Conservation (phyloP, 2,329 filamentous ascomycete genomes). For the Emmonsia crescens region DNA sequence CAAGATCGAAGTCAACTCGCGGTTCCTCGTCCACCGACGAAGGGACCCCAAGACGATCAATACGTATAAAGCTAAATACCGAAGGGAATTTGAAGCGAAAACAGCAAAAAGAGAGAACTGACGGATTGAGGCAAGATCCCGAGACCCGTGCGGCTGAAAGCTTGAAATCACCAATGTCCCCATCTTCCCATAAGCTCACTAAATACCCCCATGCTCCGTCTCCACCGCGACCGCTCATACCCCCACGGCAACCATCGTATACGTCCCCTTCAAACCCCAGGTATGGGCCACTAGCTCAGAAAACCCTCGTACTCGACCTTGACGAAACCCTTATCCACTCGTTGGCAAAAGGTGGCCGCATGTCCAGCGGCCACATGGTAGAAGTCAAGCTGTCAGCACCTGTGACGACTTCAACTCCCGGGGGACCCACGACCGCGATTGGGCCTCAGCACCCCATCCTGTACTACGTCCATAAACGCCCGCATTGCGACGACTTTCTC, state of each 20-base stretch:
- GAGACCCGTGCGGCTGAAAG: slow-evolving; percentile 57
- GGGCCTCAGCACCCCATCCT: slow-evolving; percentile 90
- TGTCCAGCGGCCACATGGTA: slow-evolving; percentile 97
- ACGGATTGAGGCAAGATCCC: slow-evolving; percentile 16
- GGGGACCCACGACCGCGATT: slow-evolving; percentile 49
- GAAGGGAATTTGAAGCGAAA: slow-evolving; percentile 67
- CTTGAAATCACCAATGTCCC: slow-evolving; percentile 87
- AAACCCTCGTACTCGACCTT: slow-evolving; percentile 88
- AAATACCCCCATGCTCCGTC: slow-evolving; percentile 85
- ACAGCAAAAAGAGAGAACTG: slow-evolving; percentile 28
- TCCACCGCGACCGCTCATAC: slow-evolving; percentile 81
- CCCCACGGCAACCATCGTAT: slow-evolving; percentile 81
- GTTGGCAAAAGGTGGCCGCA: slow-evolving; percentile 89
- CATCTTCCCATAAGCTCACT: slow-evolving; percentile 58
- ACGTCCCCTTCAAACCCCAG: slow-evolving; percentile 38
- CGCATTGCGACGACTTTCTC: slow-evolving; percentile 92
- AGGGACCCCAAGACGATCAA: slow-evolving; percentile 62
- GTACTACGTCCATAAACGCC: slow-evolving; percentile 97
- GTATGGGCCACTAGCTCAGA: slow-evolving; percentile 51
- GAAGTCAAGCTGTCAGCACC: slow-evolving; percentile 65
- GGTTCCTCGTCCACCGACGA: slow-evolving; percentile 45
- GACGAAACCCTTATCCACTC: slow-evolving; percentile 98
- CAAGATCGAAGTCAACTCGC: slow-evolving; percentile 20
- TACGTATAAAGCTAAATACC: slow-evolving; percentile 79
- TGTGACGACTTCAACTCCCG: slow-evolving; percentile 32